Conservation (phyloP, 345 rosid species). For the Isatis tinctoria region DNA sequence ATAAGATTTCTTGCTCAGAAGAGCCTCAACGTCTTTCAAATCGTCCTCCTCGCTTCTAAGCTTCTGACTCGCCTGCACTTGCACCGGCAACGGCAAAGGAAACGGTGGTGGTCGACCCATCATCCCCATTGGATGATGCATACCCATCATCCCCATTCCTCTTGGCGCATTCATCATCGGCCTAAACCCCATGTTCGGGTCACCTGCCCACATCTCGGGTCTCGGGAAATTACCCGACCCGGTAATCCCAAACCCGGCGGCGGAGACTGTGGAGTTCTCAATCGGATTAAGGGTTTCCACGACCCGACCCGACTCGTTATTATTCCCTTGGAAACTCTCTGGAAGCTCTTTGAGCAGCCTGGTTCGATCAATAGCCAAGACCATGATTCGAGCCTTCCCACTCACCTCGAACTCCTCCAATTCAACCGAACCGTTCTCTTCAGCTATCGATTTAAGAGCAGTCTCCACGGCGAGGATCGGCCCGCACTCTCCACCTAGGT, state of each 20-base stretch:
- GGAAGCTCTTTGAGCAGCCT: constrained; percentile 73
- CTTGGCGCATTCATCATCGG: constrained; percentile 44
- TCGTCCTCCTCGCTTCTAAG: constrained; percentile 86
- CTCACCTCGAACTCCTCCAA: constrained; percentile 78
- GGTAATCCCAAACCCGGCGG: constrained; percentile 33
- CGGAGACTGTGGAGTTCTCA: constrained; percentile 3
- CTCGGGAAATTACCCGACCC: constrained; percentile 40
- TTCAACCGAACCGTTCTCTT: constrained; percentile 78
- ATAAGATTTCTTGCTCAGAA: constrained; percentile 82
- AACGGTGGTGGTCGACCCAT: constrained; percentile 37
- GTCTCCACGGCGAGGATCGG: constrained; percentile 74
- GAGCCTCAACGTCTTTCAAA: constrained; percentile 78
- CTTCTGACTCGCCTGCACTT: constrained; percentile 50
- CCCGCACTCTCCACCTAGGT: constrained; percentile 81
- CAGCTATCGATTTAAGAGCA: constrained; percentile 80
- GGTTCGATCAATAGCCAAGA: constrained; percentile 68
- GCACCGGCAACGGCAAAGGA: constrained; percentile 34
- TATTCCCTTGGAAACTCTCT: constrained; percentile 46
- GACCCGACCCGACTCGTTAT: constrained; percentile 22
- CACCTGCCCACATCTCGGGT: constrained; percentile 62
- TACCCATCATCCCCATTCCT: constrained; percentile 52
- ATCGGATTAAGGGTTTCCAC: constrained; percentile 6
- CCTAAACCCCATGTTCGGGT: constrained; percentile 43
- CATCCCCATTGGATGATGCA: constrained; percentile 36
- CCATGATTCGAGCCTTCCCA: constrained; percentile 85